Conservation (phyloP, 2,329 filamentous ascomycete genomes). For the Aureobasidium uvarum region DNA sequence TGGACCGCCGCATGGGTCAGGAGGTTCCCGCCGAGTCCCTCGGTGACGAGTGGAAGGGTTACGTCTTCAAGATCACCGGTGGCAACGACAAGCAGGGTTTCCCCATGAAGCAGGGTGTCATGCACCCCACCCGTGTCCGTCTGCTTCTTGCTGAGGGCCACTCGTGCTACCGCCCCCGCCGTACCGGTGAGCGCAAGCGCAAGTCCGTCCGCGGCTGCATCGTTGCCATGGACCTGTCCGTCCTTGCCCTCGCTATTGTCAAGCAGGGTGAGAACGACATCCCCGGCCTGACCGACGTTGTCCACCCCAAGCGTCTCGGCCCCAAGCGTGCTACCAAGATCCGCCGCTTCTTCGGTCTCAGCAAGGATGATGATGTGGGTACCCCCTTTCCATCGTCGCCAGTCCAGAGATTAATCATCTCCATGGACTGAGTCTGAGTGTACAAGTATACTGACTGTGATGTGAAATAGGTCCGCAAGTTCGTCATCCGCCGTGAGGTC, state of each 20-base stretch:
- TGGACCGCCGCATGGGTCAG: conserved; percentile 95
- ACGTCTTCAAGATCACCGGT: conserved; percentile 99
- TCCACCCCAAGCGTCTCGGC: conserved; percentile 98
- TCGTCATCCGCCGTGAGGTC: conserved; percentile 98
- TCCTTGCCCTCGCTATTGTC: conserved; percentile 91
- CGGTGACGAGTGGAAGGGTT: conserved; percentile 99
- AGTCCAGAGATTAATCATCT: conserved; percentile 35
- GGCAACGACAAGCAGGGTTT: conserved; percentile 99
- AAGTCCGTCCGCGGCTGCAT: conserved; percentile 99
- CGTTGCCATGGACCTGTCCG: conserved; percentile 90
- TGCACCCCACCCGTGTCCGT: conserved; percentile 97
- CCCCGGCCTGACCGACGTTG: conserved; percentile 93
- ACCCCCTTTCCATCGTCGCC: conserved; percentile 62
- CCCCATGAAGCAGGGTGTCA: conserved; percentile 99
- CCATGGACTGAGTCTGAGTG: conserved; percentile 49
- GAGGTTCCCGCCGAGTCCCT: conserved; percentile 92
- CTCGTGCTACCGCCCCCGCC: conserved; percentile 98
- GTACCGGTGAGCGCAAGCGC: conserved; percentile 97
- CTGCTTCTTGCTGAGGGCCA: conserved; percentile 95
- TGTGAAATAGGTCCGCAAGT: conserved; percentile 82
- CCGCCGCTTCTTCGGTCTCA: conserved; percentile 98
- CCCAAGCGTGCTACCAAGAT: conserved; percentile 99
- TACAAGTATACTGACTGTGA: conserved; percentile 18
- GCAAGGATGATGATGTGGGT: conserved; percentile 99
- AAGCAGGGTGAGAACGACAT: conserved; percentile 97